Percentiles rank a stretch among this genome's conserved stretches.
phyloP scores from a whole-genome alignment of 345 rosid genomes.

The Luvunga scandens region DNA sequence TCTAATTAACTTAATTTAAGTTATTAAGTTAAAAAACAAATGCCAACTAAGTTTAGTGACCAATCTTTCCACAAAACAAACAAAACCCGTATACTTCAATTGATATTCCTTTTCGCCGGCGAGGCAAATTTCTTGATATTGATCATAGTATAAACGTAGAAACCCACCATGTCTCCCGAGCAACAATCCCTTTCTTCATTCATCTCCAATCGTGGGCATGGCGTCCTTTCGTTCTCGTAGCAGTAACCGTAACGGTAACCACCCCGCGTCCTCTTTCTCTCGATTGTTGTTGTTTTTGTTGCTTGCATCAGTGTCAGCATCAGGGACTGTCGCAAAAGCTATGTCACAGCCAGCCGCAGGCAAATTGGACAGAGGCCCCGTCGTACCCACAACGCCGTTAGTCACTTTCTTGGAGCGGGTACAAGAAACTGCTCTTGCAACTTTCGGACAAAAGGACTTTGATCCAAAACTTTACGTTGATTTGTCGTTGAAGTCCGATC shows the following conservation, averaged over 20 bases:
- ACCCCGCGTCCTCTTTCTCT: background rate
- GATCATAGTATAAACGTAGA: background rate
- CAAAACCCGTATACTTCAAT: background rate
- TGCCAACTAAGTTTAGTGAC: no score
- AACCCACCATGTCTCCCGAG: background rate
- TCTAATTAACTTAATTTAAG: no score
- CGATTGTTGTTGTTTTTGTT: background rate
- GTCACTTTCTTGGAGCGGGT: conserved; percentile 63
- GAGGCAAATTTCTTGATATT: background rate
- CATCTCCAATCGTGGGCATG: background rate
- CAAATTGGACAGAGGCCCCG: conserved; percentile 23
- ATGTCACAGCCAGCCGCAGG: background rate
- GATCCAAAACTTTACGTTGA: conserved; percentile 77
- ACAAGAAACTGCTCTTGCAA: conserved; percentile 54
- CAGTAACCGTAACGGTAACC: background rate
- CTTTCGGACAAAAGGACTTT: conserved; percentile 40
- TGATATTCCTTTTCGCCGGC: background rate
- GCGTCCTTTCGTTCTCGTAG: background rate
- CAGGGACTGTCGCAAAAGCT: conserved; percentile 14
- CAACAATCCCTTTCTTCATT: no score
- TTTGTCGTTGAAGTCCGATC: conserved; percentile 49
- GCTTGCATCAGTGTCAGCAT: background rate
- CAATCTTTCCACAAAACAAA: background rate
- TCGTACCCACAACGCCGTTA: conserved; percentile 35
- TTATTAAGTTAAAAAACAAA: no score